Evolutionary conservation across 768 basidiomycete genomes (phyloP).

Genomic region (Trametes gibbosa): DNA sequence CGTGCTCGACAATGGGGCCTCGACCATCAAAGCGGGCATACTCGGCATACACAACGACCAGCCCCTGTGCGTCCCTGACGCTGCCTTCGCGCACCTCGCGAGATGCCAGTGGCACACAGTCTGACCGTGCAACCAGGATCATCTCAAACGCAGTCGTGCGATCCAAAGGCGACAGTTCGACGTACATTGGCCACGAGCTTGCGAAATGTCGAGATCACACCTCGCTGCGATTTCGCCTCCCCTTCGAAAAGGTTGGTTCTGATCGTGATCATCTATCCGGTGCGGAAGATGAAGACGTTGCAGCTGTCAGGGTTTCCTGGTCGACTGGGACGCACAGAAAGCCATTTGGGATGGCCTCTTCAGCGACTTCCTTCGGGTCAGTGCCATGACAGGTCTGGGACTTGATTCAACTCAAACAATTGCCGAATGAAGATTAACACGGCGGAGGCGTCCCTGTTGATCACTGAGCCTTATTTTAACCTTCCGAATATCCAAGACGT

Average conservation of each 20-base stretch:
- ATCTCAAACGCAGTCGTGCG: slow-evolving; percentile 81
- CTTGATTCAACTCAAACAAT: not conserved
- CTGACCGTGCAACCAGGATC: slow-evolving; percentile 42
- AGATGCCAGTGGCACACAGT: not conserved
- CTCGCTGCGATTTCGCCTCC: slow-evolving; percentile 76
- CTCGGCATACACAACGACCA: slow-evolving; percentile 30
- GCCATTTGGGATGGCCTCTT: slow-evolving; percentile 92
- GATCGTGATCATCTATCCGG: slow-evolving; percentile 4
- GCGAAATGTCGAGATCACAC: slow-evolving; percentile 75
- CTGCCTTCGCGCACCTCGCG: not conserved
- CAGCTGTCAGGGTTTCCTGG: slow-evolving; percentile 72
- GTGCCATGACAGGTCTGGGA: not conserved
- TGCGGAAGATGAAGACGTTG: slow-evolving; percentile 1
- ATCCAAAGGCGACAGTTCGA: slow-evolving; percentile 78
- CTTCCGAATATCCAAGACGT: slow-evolving; percentile 87
- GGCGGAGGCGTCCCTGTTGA: slow-evolving; percentile 66
- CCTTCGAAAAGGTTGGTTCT: slow-evolving; percentile 79
- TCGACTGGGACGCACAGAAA: slow-evolving; percentile 96
- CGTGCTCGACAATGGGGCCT: slow-evolving; percentile 87
- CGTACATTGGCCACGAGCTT: slow-evolving; percentile 87
- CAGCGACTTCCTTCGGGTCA: slow-evolving; percentile 36
- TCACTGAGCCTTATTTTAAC: slow-evolving; percentile 96
- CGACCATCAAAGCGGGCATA: slow-evolving; percentile 74
- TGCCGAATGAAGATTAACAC: slow-evolving; percentile 59
- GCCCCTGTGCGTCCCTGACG: slow-evolving; percentile 28